phyloP scores from a whole-genome alignment of 805 yeast species.

The Gaillardinia entomophila region DNA sequence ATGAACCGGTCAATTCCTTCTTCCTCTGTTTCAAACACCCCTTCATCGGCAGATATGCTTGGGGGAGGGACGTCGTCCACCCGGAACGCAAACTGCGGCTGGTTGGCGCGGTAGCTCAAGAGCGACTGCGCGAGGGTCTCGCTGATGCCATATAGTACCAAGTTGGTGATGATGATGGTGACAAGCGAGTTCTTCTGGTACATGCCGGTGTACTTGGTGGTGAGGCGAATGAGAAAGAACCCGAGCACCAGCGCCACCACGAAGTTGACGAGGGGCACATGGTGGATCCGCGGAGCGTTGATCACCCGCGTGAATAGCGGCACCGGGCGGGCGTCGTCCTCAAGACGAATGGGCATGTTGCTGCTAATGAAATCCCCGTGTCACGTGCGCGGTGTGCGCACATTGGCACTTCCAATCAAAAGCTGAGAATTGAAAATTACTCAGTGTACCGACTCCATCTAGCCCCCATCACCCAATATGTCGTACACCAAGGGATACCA shows the following conservation, averaged over 20 bases:
- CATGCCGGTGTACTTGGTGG: conserved; percentile 52
- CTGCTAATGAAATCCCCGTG: background rate
- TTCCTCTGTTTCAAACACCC: conserved; percentile 11
- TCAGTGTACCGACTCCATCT: conserved; percentile 1
- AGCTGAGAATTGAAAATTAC: conserved; percentile 18
- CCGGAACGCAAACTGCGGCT: conserved; percentile 17
- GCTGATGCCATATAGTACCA: conserved; percentile 82
- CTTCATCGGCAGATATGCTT: background rate
- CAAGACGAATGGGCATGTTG: background rate
- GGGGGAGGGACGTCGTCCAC: conserved; percentile 8
- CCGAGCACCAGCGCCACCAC: conserved; percentile 45
- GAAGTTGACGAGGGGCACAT: conserved; percentile 55
- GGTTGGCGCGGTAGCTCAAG: conserved; percentile 16
- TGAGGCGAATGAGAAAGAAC: conserved; percentile 43
- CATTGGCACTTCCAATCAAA: conserved; percentile 31
- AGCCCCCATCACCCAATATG: conserved; percentile 16
- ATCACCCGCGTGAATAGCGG: conserved; percentile 14
- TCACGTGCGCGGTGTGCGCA: conserved; percentile 9
- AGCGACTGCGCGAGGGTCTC: conserved; percentile 85
- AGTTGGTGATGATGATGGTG: conserved; percentile 78
- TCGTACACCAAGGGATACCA: conserved; percentile 33
- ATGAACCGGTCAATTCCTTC: conserved; percentile 26
- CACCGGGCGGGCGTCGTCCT: background rate
- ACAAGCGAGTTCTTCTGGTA: conserved; percentile 62
- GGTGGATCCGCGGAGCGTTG: conserved; percentile 33